Evolutionary conservation across 2,329 filamentous ascomycete genomes (phyloP), one percentile per base, ranked within the genome.

Genomic region (Pseudogymnoascus pannorum): DNA sequence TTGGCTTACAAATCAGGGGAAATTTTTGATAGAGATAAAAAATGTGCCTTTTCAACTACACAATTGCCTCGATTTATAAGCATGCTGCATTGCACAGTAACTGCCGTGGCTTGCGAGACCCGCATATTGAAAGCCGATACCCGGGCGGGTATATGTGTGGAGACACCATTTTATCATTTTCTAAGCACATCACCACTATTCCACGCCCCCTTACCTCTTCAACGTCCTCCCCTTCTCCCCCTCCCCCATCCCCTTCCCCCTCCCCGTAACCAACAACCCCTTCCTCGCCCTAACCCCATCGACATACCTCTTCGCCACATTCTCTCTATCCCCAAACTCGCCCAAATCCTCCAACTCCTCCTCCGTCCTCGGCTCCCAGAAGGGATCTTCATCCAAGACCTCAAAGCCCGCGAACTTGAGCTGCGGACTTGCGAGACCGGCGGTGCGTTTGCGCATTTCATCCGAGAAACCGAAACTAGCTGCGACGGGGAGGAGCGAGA

Each of bases 351-450:
- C 94, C 59, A 99, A 76, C 71, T 99, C 91, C 73, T 97, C 94
- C 72, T 97, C 94, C 0, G 93, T 97, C 66, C 91, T 92, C 1
- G 94, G 94, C 54, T 96, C 92, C 94, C 94, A 99, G 78, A 95
- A 96, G 0, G 94, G 94, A 77, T 99, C 94, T 75, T 97, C 88
- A 72, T 97, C 92, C 2, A 97, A 79, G 68, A 96, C 84, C 74
- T 97, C 91, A 71, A 92, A 99, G 0, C 94, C 94, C 6, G 90
- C 85, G 72, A 97, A 99, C 64, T 96, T 88, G 36, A 99, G 81
- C 79, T 97, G 94, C 58, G 94, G 94, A 69, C 91, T 89, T 0
- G 94, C 94, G 2, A 89, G 91, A 2, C 94, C 94, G 5, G 87
- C 92, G 0, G 92, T 96, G 5, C 92, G 84, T 77, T 97, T 97